Base-by-base conservation (phyloP, 106 monocot species). In the Dioscorea dumetorum region DNA sequence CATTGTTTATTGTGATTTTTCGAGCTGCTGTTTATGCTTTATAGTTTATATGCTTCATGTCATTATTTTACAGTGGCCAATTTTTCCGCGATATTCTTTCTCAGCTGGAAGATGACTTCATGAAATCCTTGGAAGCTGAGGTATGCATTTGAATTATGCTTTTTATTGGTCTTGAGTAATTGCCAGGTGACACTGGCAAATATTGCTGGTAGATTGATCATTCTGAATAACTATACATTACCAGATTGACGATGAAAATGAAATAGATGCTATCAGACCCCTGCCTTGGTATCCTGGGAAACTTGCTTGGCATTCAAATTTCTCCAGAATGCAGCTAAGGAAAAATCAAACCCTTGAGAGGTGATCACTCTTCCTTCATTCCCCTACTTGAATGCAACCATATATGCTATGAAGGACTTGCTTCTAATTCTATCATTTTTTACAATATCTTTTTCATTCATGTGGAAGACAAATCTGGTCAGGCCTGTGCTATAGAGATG, bases 251-350 rank as follows among this genome's bases (percentile, higher is more conserved):
- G 70, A 83, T 82, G 91, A 84, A 31, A n/a, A 71, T 74, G 91
- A 86, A 80, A 70, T 73, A 19, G 84, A 91, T 72, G 82, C 91
- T 72, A 97, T 97, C 62, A 86, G 91, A 79, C 91, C 95, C 66
- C 81, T 97, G 76, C 79, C 84, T 64, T 97, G 95, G 95, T 97
- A 97, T 74, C 95, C 95, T 13, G 86, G 81, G 60, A 97, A 92
- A 67, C 88, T 97, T 80, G 95, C 95, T 58, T 97, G 95, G 95
- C 95, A 97, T 78, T 79, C 84, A 68, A 97, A 97, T 70, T 91
- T 86, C 80, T 97, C 95, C 24, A 77, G 95, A 16, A 97, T 91
- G 91, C 84, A 97, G 50, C 86, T 97, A 35, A 86, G 95, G 79
- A 97, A 91, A 78, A 97, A 91, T 62, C 95, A 97, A 82, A 84